These are phyloP conservation scores for Roridomyces roridus DNA, from an alignment of 768 basidiomycete species.

Conservation along the genomic window DNA sequence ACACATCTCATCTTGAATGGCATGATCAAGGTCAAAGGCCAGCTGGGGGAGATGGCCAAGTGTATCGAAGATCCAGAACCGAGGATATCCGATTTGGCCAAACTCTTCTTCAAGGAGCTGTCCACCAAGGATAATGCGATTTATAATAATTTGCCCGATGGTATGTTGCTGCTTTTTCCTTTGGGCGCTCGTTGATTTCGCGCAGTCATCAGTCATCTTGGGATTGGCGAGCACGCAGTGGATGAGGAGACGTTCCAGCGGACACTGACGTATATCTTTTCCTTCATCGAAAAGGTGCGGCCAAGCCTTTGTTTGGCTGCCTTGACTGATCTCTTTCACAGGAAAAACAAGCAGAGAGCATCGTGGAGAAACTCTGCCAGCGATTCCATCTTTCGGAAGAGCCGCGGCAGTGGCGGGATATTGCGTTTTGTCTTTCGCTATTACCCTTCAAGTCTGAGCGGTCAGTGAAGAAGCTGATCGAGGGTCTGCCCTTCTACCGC, in stretches of 20 bases:
- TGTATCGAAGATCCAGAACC: slow-evolving; percentile 92
- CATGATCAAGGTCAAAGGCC: slow-evolving; percentile 99
- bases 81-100: slow-evolving; percentile 92
- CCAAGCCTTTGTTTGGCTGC: slow-evolving; percentile 21
- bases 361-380: slow-evolving; percentile 97
- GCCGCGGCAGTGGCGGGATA: slow-evolving; percentile 95
- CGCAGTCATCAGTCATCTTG: slow-evolving; percentile 92
- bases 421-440: slow-evolving; percentile 92
- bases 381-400: slow-evolving; percentile 90
- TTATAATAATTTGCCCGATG: slow-evolving; percentile 97
- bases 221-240: slow-evolving; percentile 88
- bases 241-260: slow-evolving; percentile 92
- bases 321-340: slow-evolving; percentile 34
- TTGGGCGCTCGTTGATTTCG: slow-evolving; percentile 7
- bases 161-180: slow-evolving; percentile 44
- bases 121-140: slow-evolving; percentile 99
- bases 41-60: slow-evolving; percentile 99
- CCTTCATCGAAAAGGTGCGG: slow-evolving; percentile 97
- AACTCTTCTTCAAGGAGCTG: slow-evolving; percentile 95
- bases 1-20: slow-evolving; percentile 97
- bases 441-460: slow-evolving; percentile 97
- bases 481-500: slow-evolving; percentile 89
- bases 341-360: slow-evolving; percentile 98
- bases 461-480: slow-evolving; percentile 95
- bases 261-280: slow-evolving; percentile 94